phyloP scores from a whole-genome alignment of 2,329 filamentous ascomycete genomes.

The Chaetomiaceae sp. region DNA sequence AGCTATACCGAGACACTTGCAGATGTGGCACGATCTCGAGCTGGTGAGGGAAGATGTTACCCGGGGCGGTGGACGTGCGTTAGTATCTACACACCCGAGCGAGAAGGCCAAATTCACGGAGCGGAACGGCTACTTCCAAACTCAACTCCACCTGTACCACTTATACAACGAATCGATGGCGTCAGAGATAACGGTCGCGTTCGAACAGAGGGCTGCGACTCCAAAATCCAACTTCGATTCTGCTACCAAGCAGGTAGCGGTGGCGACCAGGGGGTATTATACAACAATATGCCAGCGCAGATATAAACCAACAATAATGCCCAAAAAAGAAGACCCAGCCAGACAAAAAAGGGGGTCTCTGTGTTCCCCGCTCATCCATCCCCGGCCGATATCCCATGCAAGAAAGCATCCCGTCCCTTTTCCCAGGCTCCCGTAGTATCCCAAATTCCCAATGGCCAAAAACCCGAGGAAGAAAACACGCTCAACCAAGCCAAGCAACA shows the following conservation, averaged over 20 bases:
- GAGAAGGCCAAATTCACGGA: no score
- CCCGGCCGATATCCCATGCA: neutral
- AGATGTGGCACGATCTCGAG: no score
- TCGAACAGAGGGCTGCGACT: neutral
- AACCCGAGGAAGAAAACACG: neutral
- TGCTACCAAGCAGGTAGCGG: conserved; percentile 8
- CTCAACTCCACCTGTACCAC: no score
- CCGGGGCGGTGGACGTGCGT: no score
- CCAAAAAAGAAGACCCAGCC: neutral
- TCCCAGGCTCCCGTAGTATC: neutral
- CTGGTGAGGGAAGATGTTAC: no score
- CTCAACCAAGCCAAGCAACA: neutral
- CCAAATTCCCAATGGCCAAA: neutral
- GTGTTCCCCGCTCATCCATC: neutral
- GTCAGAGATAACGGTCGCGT: no score
- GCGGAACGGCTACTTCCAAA: no score
- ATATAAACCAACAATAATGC: conserved; percentile 1
- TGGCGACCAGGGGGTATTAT: conserved; percentile 25
- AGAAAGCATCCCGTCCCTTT: neutral
- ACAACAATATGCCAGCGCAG: conserved; percentile 24
- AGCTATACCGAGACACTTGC: no score
- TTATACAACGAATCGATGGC: no score
- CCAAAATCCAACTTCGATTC: neutral
- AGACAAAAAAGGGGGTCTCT: neutral
- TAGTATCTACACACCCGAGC: no score